Evolutionary conservation across 176 grass and related monocot genomes (phyloP).

Genomic region (Saccharum officinarum): DNA sequence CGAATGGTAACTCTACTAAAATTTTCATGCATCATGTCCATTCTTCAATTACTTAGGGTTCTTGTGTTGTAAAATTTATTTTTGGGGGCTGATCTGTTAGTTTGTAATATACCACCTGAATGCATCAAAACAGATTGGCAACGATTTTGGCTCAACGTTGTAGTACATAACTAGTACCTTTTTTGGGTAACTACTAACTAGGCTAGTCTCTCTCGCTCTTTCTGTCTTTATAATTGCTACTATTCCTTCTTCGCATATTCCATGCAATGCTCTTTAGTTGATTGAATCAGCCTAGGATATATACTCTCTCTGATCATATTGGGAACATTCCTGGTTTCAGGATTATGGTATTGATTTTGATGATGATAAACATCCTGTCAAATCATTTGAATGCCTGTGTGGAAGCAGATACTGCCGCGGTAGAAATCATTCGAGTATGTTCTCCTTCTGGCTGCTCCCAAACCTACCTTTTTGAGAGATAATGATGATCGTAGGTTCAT

Average conservation of each 20-base stretch:
- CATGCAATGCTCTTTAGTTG: background rate
- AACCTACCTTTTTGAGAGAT: background rate
- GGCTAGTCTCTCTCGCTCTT: background rate
- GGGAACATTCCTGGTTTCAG: constrained; percentile 23
- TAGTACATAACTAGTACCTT: background rate
- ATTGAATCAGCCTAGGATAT: background rate
- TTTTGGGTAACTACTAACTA: background rate
- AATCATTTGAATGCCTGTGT: constrained; percentile 39
- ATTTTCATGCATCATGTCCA: background rate
- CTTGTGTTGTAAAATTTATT: background rate
- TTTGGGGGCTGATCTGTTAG: background rate
- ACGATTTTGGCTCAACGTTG: background rate
- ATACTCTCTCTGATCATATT: background rate
- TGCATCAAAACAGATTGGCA: background rate
- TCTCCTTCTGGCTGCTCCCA: background rate
- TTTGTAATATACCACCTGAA: background rate
- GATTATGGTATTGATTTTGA: constrained; percentile 55
- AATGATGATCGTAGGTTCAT: background rate
- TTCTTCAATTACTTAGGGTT: background rate
- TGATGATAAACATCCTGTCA: background rate
- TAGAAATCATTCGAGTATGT: constrained; percentile 28
- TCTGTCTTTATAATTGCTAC: background rate
- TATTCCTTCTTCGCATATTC: background rate
- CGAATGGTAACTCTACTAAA: background rate
- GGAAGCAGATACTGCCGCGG: constrained; percentile 47